These are phyloP conservation scores for Phytophthora brassicae DNA, from an alignment of 352 stramenopile genomes.

Conservation along the genomic window DNA sequence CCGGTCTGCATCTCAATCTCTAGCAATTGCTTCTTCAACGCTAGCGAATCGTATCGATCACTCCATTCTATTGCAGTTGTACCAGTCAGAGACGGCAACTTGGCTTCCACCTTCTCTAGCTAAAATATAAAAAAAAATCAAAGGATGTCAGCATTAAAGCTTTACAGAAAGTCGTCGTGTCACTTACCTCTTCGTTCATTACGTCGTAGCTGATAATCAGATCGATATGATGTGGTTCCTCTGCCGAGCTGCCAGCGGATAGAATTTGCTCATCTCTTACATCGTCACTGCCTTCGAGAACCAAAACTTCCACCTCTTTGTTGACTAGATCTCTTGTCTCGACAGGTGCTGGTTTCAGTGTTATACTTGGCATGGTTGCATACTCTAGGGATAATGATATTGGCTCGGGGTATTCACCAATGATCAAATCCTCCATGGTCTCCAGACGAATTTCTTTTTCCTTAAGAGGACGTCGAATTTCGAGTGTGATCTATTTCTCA, in stretches of 20 bases:
- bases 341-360: slow-evolving; percentile 6
- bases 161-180: background rate
- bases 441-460: slow-evolving; percentile 57
- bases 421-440: slow-evolving; percentile 47
- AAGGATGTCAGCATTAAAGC: slow-evolving; percentile 5
- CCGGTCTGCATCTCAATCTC: slow-evolving; percentile 85
- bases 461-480: slow-evolving; percentile 57
- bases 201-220: slow-evolving; percentile 86
- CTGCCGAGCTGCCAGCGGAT: background rate
- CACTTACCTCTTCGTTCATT: slow-evolving; percentile 77
- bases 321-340: background rate
- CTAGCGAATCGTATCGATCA: slow-evolving; percentile 69
- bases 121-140: slow-evolving; percentile 16
- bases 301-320: background rate
- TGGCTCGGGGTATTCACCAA: slow-evolving; percentile 58
- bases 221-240: slow-evolving; percentile 66
- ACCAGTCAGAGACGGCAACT: slow-evolving; percentile 43
- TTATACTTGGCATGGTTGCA: slow-evolving; percentile 15
- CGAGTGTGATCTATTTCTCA: slow-evolving; percentile 50
- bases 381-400: slow-evolving; percentile 1
- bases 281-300: background rate
- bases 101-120: slow-evolving; percentile 68
- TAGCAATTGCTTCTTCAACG: slow-evolving; percentile 77
- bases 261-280: slow-evolving; percentile 1
- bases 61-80: slow-evolving; percentile 34